Evolutionary conservation across 208 protist genomes (phyloP).

Genomic region (Naegleria fowleri): DNA sequence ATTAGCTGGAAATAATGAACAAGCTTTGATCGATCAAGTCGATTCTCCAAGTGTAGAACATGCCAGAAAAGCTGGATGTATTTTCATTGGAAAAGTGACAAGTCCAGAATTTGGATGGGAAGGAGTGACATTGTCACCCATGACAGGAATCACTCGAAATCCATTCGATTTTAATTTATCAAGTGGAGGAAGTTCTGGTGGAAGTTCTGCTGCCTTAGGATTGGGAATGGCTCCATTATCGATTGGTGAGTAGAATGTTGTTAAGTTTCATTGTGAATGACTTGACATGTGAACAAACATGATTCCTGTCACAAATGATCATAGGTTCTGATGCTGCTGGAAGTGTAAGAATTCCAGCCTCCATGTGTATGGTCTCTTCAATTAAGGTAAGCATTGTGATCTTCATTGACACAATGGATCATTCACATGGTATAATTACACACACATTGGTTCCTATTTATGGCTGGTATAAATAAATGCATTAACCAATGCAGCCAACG

Average conservation of each 20-base stretch:
- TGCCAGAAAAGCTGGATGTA: not conserved
- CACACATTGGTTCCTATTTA: too few relatives aligned
- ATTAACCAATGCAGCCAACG: too few relatives aligned
- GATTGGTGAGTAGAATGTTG: not conserved
- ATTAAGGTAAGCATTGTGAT: not conserved
- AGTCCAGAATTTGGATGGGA: not conserved
- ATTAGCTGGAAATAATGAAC: not conserved
- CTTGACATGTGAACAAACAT: too few relatives aligned
- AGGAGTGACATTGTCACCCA: not conserved
- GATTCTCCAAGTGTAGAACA: not conserved
- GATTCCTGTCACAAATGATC: too few relatives aligned
- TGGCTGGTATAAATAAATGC: too few relatives aligned
- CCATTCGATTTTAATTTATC: not conserved
- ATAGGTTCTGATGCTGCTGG: slow-evolving; percentile 1
- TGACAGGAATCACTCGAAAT: slow-evolving; percentile 1
- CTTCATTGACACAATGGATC: too few relatives aligned
- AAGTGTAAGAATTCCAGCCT: not conserved
- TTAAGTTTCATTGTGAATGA: too few relatives aligned
- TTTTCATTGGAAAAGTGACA: slow-evolving; percentile 6
- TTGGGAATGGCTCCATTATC: not conserved
- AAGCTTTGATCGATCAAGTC: not conserved
- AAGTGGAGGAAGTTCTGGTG: not conserved
- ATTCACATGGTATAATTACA: too few relatives aligned
- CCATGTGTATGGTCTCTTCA: not conserved
- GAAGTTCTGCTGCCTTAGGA: not conserved